Percentiles rank a stretch among this genome's conserved stretches.
Evolutionary conservation across 768 basidiomycete genomes (phyloP).

Genomic region (Mycena vitilis): DNA sequence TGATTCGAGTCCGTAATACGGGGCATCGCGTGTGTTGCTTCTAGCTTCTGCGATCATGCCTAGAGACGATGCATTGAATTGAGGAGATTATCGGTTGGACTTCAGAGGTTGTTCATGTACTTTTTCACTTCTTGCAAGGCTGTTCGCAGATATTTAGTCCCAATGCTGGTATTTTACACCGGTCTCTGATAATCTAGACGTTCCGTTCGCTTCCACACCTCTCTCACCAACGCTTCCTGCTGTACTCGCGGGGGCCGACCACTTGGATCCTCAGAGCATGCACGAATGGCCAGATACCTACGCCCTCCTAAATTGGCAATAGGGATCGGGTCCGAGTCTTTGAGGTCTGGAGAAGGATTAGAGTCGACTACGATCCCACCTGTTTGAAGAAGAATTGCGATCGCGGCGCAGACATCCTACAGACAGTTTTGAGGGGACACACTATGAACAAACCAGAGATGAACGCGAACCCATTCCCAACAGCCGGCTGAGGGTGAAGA

Average conservation of each 20-base stretch:
- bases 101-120: no score
- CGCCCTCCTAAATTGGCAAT: conserved; percentile 40
- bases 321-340: conserved; percentile 36
- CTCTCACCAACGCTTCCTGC: conserved; percentile 39
- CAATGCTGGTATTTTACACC: neutral
- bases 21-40: no score
- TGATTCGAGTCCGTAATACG: no score
- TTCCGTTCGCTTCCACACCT: conserved; percentile 43
- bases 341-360: conserved; percentile 36
- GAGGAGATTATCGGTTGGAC: no score
- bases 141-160: no score
- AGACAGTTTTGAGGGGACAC: neutral
- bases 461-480: conserved; percentile 41
- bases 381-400: conserved; percentile 42
- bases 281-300: conserved; percentile 40
- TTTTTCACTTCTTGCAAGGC: no score
- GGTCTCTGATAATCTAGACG: conserved; percentile 38
- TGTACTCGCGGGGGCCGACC: conserved; percentile 36
- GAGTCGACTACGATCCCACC: conserved; percentile 42
- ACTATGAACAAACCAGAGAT: no score
- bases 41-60: no score
- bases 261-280: conserved; percentile 36
- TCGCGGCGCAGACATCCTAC: conserved; percentile 41
- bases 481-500: conserved; percentile 35
- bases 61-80: no score